Evolutionary conservation across 2,329 filamentous ascomycete genomes (phyloP), one percentile per base, ranked within the genome.

Genomic region (Tothia fuscella): DNA sequence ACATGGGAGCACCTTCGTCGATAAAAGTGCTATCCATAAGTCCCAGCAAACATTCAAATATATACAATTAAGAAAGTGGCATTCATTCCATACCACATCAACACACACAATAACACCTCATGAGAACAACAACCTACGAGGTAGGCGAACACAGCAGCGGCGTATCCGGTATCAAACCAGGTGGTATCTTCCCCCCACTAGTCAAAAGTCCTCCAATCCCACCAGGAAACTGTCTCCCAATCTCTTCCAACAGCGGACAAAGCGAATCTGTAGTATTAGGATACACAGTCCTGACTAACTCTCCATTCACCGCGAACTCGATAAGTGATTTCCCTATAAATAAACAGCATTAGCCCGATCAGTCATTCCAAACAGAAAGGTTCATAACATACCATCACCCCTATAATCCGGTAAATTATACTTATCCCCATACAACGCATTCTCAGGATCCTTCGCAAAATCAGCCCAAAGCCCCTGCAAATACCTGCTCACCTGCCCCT

Each of bases 391-490:
- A 29, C 26, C 26, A 9, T n/a, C 9, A 9, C n/a, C 26, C 26
- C 26, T n/a, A 29, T 29, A 29, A 29, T 29, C 26, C n/a, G 26
- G 26, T 9, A 29, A 29, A 9, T n/a, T n/a, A n/a, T 9, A 29
- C 26, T 9, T 9, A 29, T 29, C 26, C n/a, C n/a, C 26, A 29
- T 29, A 29, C 9, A 42, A 19, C n/a, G 12, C 36, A 9, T 43
- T 16, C 21, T 44, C 41, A 9, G 41, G 41, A 43, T 43, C 41
- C 20, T 43, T 43, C 7, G 41, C 41, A 22, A 43, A 43, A 22
- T 7, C 41, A 6, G 38, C 28, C 41, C 41, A 43, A n/a, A 28
- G 39, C 9, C 12, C 14, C 38, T 9, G 10, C 38, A 43, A 10
- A 6, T 38, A 12, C 9, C 16, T 24, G 19, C 9, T 25, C 16